Percentiles rank a stretch among this genome's conserved stretches.
phyloP scores from a whole-genome alignment of 2,329 filamentous ascomycete genomes.

The Apiospora kogelbergensis region DNA sequence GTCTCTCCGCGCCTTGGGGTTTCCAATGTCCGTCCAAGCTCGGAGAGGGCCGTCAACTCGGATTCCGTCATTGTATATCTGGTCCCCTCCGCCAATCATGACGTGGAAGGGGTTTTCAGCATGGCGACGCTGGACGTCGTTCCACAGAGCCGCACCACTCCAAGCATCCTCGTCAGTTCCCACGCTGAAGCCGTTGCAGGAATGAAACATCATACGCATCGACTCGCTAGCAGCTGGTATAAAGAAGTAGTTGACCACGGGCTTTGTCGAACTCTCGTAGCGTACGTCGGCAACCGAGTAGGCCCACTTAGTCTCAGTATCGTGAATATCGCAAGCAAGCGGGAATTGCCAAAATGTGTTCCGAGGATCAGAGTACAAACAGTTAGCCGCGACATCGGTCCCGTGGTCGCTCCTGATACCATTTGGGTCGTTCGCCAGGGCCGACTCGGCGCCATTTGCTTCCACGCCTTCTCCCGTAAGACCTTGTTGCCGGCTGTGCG shows the following conservation, averaged over 20 bases:
- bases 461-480: slow-evolving; percentile 29
- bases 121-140: slow-evolving; percentile 85
- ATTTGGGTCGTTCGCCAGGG: slow-evolving; percentile 33
- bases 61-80: slow-evolving; percentile 95
- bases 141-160: slow-evolving; percentile 91
- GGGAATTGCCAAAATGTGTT: slow-evolving; percentile 95
- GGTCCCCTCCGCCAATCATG: slow-evolving; percentile 92
- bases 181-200: slow-evolving; percentile 88
- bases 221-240: slow-evolving; percentile 79
- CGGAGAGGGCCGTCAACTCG: slow-evolving; percentile 80
- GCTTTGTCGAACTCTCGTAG: slow-evolving; percentile 57
- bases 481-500: slow-evolving; percentile 23
- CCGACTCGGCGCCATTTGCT: slow-evolving; percentile 28
- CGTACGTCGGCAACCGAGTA: slow-evolving; percentile 71
- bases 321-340: slow-evolving; percentile 72
- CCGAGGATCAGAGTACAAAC: slow-evolving; percentile 64
- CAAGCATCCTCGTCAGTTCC: slow-evolving; percentile 75
- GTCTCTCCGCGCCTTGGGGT: slow-evolving; percentile 77
- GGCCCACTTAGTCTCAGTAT: slow-evolving; percentile 71
- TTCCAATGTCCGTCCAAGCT: slow-evolving; percentile 80
- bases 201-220: slow-evolving; percentile 99
- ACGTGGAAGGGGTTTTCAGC: slow-evolving; percentile 84
- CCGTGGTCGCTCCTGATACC: slow-evolving; percentile 42
- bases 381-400: slow-evolving; percentile 49
- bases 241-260: slow-evolving; percentile 71